phyloP scores from a whole-genome alignment of 371 early-diverging fungal species.

The Mortierella sp. region DNA sequence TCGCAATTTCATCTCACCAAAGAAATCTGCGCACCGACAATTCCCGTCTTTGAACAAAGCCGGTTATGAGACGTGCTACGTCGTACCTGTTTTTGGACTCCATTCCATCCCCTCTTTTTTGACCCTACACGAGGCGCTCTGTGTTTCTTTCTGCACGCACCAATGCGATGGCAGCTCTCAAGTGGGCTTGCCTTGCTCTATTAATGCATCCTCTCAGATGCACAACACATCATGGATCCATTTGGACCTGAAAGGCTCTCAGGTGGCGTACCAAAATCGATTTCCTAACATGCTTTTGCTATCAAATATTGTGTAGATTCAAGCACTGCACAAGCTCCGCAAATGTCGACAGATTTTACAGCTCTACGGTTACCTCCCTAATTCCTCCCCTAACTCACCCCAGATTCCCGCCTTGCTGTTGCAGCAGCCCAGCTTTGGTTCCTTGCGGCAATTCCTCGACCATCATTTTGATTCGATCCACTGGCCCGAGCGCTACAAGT shows the following conservation, averaged over 20 bases:
- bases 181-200: background rate
- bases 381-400: slow-evolving; percentile 11
- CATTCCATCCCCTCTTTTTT: slow-evolving; percentile 5
- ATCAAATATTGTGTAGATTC: slow-evolving; percentile 23
- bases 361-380: slow-evolving; percentile 52
- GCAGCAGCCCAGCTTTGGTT: slow-evolving; percentile 48
- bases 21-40: no score
- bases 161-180: slow-evolving; percentile 16
- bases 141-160: background rate
- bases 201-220: background rate
- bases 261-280: background rate
- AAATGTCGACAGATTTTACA: slow-evolving; percentile 52
- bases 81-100: slow-evolving; percentile 44
- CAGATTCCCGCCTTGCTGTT: slow-evolving; percentile 46
- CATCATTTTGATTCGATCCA: slow-evolving; percentile 50
- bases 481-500: slow-evolving; percentile 53
- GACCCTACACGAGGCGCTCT: background rate
- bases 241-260: background rate
- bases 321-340: slow-evolving; percentile 47
- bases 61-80: background rate
- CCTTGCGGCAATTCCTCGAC: slow-evolving; percentile 53
- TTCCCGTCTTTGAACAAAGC: background rate
- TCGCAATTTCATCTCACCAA: no score
- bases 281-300: slow-evolving; percentile 6
- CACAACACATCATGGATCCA: background rate